Percentiles rank a stretch among this genome's conserved stretches.
phyloP scores from a whole-genome alignment of 2,329 filamentous ascomycete genomes.

The Hypomyces perniciosus region DNA sequence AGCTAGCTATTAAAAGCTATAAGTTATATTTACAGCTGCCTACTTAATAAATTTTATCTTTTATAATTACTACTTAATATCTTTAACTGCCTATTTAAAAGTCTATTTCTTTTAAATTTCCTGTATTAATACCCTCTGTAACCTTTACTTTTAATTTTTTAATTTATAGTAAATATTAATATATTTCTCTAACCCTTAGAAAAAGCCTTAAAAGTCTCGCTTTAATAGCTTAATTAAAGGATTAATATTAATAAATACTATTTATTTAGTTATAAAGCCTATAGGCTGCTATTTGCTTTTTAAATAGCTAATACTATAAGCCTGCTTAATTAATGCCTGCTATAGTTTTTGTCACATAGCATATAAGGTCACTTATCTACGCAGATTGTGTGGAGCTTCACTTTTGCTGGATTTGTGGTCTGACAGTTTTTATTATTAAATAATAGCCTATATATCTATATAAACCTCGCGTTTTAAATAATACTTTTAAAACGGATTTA shows the following conservation, averaged over 20 bases:
- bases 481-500: slow-evolving; percentile 4
- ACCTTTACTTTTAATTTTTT: slow-evolving; percentile 14
- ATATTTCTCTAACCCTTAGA: slow-evolving; percentile 4
- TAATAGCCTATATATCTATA: slow-evolving; percentile 5
- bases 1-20: slow-evolving; percentile 9
- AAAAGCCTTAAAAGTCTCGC: neutral
- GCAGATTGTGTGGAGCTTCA: too few relatives aligned
- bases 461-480: slow-evolving; percentile 5
- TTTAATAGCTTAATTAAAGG: slow-evolving; percentile 6
- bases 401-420: too few relatives aligned
- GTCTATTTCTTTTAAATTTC: slow-evolving; percentile 14
- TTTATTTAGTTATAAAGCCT: slow-evolving; percentile 14
- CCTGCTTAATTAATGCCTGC: slow-evolving; percentile 15
- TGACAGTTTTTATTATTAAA: slow-evolving; percentile 5
- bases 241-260: slow-evolving; percentile 13
- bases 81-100: slow-evolving; percentile 14
- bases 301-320: slow-evolving; percentile 15
- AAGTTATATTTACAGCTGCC: neutral
- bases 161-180: slow-evolving; percentile 1
- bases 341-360: too few relatives aligned
- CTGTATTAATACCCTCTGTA: slow-evolving; percentile 14
- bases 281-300: slow-evolving; percentile 13
- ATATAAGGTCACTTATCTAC: too few relatives aligned
- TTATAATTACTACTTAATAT: slow-evolving; percentile 19
- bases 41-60: slow-evolving; percentile 14